Conservation (phyloP, 495 filamentous ascomycete genomes). For the Antarctomyces pellizariae region DNA sequence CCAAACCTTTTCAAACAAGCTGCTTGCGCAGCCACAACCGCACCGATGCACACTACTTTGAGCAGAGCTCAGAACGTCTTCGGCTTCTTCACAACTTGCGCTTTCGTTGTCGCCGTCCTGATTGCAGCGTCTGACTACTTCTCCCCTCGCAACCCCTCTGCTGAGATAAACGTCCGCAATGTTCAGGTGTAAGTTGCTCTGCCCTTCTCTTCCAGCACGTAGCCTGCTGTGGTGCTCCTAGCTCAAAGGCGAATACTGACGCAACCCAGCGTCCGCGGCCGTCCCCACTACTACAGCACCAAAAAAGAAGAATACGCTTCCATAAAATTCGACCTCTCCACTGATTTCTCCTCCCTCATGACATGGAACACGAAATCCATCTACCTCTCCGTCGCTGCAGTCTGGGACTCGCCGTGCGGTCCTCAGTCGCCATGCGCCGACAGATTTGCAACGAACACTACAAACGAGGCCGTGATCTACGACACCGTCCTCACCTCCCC, state of each 20-base stretch:
- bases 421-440: slow-evolving; percentile 20
- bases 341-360: slow-evolving; percentile 74
- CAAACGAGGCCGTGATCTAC: slow-evolving; percentile 80
- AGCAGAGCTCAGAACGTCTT: slow-evolving; percentile 80
- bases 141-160: slow-evolving; percentile 40
- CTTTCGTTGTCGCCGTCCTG: slow-evolving; percentile 52
- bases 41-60: slow-evolving; percentile 61
- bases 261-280: slow-evolving; percentile 51
- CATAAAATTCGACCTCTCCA: slow-evolving; percentile 75
- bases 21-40: no score
- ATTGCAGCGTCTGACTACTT: slow-evolving; percentile 59
- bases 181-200: slow-evolving; percentile 57
- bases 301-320: slow-evolving; percentile 90
- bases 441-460: slow-evolving; percentile 16
- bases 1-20: no score
- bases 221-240: no score
- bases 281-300: slow-evolving; percentile 78
- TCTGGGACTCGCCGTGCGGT: no score
- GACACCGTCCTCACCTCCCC: slow-evolving; percentile 68
- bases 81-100: slow-evolving; percentile 91
- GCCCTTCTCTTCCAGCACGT: neutral
- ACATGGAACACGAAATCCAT: slow-evolving; percentile 99
- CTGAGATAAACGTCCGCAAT: slow-evolving; percentile 43
- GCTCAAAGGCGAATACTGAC: no score
- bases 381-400: slow-evolving; percentile 82